phyloP scores from a whole-genome alignment of 2,329 filamentous ascomycete genomes.

The Fusarium guadeloupense region DNA sequence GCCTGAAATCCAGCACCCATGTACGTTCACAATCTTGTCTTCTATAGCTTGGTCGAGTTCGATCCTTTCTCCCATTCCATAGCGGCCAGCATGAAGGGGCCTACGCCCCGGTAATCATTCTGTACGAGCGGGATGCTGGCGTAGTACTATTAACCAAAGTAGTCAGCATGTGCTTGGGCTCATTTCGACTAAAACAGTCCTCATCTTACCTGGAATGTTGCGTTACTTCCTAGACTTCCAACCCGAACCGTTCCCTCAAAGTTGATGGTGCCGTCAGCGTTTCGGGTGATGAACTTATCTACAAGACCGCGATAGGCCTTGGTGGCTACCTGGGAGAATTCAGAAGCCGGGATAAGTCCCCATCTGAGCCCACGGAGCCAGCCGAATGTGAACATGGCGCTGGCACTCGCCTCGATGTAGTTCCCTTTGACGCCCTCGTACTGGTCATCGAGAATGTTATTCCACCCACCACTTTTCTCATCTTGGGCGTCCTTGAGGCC shows the following conservation, averaged over 20 bases:
- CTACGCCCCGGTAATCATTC: constrained; percentile 42
- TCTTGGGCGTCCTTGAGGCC: constrained; percentile 57
- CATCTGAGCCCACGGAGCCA: constrained; percentile 54
- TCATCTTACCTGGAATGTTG: constrained; percentile 57
- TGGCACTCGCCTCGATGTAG: constrained; percentile 68
- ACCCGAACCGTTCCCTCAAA: constrained; percentile 62
- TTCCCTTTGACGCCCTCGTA: constrained; percentile 60
- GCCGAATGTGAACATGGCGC: constrained; percentile 65
- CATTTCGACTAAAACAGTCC: accelerated
- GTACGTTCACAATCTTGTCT: no score
- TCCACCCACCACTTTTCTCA: constrained; percentile 62
- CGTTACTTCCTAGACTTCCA: constrained; percentile 60
- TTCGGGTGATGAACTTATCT: constrained; percentile 55
- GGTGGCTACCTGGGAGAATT: constrained; percentile 23
- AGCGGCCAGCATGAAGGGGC: constrained; percentile 37
- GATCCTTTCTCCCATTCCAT: constrained; percentile 37
- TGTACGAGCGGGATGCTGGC: constrained; percentile 36
- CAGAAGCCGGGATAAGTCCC: constrained; percentile 32
- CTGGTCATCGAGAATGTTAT: constrained; percentile 62
- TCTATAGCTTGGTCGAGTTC: background rate
- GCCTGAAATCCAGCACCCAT: no score
- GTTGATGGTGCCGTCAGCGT: constrained; percentile 57
- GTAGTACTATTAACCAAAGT: constrained; percentile 36
- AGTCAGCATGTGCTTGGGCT: background rate
- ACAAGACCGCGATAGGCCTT: constrained; percentile 48